Base-by-base conservation (phyloP, 2,329 filamentous ascomycete species). In the Colletotrichum godetiae region DNA sequence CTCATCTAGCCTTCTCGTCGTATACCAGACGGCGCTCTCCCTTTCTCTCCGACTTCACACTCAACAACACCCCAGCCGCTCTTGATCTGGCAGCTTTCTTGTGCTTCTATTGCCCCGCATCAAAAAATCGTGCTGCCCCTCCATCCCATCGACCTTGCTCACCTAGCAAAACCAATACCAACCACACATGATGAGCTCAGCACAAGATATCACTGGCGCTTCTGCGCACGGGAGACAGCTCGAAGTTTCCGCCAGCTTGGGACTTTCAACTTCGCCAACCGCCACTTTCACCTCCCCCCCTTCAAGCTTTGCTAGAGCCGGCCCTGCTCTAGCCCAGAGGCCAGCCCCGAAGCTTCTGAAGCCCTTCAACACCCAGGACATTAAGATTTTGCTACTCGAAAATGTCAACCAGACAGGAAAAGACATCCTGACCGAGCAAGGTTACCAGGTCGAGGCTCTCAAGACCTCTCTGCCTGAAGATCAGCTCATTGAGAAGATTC, bases 401-500 rank as follows among this genome's bases (percentile, higher is more conserved):
- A 99, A 98, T 84, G 94, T 99, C 80, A 99, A 99, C 82, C 87
- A 94, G 84, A 94, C 95, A 29, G 97, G 97, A 15, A 90, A 92
- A 78, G 92, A 97, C 59, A 95, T 98, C 70, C 88, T 99, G 71
- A 90, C 86, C 71, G 88, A 86, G 69, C 95, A 99, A 84, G 97
- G 97, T 72, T 99, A 99, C 83, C 97, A 99, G 84, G 97, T 99
- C 42, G 97, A 99, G 85, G 90, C 92, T 62, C 86, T 96, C 76
- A 99, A 98, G 87, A 92, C 91, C 76, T 98, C 95, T 42, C 86
- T 99, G 69, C 92, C 95, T 0, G 97, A 99, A 82, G 95, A 97
- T 78, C 89, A 98, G 85, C 90, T 99, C 78, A 97, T 99, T 81
- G 93, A 97, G 86, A 99, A 98, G 89, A 99, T 99, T 81, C 90